Base-by-base conservation (phyloP, 129 eudicot species). In the Sambucus nigra region DNA sequence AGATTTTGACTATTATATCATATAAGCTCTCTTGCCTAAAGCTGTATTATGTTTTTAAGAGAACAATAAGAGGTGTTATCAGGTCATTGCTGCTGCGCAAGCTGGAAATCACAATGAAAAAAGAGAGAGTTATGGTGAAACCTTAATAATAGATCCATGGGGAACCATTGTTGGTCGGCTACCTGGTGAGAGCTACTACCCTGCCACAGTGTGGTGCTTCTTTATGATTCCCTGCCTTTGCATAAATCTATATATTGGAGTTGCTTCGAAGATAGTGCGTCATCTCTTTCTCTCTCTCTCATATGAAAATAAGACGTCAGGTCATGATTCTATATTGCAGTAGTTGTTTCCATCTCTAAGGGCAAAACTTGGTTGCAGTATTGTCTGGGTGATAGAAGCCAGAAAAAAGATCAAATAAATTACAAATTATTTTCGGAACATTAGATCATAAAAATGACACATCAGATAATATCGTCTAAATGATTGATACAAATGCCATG, bases 71-170 rank as follows among this genome's bases (percentile, higher is more conserved):
- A 21, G 23, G 8, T 41, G 33, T 49, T 40, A 66, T n/a, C 80
- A 87, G 96, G 88, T 89, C 45, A 89, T 89, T 53, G 97, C 97
- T 62, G 97, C 97, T 35, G 88, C 97, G 57, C 97, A 89, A 81
- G 88, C 86, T 60, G 97, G 97, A 53, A 78, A 84, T 70, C 97
- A 89, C 59, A 84, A 73, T 55, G 95, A 84, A 27, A 76, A 69
- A 59, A 79, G 97, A 68, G 97, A 84, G 41, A 84, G 94, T 71
- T 84, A 62, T 69, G 97, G 97, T 32, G 94, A 89, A 50, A 76
- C 95, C 33, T 64, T 89, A 64, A 81, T 89, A 32, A 81, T 89
- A 48, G 95, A 89, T 77, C 97, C 97, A 11, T 89, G 97, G 97
- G 97, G 97, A 50, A 71, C 79, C 0, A 65, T 89, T 45, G 51